A percentile compares a stretch with the other conserved stretches of the same genome.
Conservation (phyloP, 805 yeast species). For the Wickerhamomyces ciferrii region DNA sequence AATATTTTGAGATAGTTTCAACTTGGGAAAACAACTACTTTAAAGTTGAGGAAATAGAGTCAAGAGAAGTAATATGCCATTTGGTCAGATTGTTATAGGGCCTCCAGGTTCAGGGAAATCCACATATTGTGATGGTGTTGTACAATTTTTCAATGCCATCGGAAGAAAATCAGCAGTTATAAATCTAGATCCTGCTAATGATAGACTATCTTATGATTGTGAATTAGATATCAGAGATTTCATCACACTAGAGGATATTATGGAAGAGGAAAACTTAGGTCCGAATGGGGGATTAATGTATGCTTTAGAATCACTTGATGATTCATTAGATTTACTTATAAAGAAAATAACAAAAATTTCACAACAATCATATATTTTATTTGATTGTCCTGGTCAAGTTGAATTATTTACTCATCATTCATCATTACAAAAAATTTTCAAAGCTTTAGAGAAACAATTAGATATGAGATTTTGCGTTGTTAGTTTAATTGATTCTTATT, state of each 20-base stretch:
- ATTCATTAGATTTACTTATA: slow-evolving; percentile 53
- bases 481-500: slow-evolving; percentile 76
- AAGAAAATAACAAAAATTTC: slow-evolving; percentile 52
- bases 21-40: too few species aligned
- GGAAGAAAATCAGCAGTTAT: slow-evolving; percentile 85
- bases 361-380: slow-evolving; percentile 58
- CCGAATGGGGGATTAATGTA: slow-evolving; percentile 90
- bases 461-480: slow-evolving; percentile 81
- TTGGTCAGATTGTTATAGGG: slow-evolving; percentile 92
- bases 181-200: slow-evolving; percentile 92
- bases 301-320: slow-evolving; percentile 69
- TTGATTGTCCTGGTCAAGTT: slow-evolving; percentile 95
- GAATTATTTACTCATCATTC: slow-evolving; percentile 90
- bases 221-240: slow-evolving; percentile 77
- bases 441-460: slow-evolving; percentile 51
- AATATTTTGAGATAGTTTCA: too few species aligned
- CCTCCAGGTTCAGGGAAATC: slow-evolving; percentile 99
- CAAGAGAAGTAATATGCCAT: slow-evolving; percentile 35
- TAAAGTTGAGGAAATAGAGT: too few species aligned
- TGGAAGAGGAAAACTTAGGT: slow-evolving; percentile 90
- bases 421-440: slow-evolving; percentile 65
- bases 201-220: slow-evolving; percentile 61
- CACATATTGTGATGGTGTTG: slow-evolving; percentile 89
- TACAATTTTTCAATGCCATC: slow-evolving; percentile 88
- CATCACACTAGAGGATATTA: slow-evolving; percentile 86